These are phyloP conservation scores for Zostera marina DNA, from an alignment of 116 monocot species.

Conservation along the genomic window DNA sequence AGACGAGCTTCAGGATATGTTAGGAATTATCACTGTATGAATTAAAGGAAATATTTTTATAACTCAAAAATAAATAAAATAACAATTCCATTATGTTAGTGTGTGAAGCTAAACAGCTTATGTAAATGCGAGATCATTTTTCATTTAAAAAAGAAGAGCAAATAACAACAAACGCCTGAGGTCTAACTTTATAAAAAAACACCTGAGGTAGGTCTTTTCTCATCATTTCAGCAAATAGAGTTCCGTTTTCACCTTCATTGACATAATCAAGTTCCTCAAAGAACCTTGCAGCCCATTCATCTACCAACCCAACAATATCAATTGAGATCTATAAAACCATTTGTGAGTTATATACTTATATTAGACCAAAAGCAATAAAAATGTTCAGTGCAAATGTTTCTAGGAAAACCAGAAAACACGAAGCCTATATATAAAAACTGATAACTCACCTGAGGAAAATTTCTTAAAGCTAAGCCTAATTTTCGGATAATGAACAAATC, in stretches of 20 bases:
- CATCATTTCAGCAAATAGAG: conserved; percentile 91
- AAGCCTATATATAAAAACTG: conserved; percentile 2
- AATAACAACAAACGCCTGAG: too few relatives aligned
- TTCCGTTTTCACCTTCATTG: conserved; percentile 98
- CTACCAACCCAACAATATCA: conserved; percentile 98
- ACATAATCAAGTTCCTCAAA: conserved; percentile 99
- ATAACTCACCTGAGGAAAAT: conserved; percentile 74
- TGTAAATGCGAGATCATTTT: background rate
- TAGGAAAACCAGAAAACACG: background rate
- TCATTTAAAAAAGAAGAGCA: background rate
- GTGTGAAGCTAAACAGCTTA: background rate
- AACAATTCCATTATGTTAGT: background rate
- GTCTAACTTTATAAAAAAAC: background rate
- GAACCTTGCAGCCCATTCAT: conserved; percentile 98
- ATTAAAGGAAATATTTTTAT: background rate
- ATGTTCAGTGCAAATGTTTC: background rate
- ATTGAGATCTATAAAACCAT: conserved; percentile 48
- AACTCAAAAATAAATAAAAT: background rate
- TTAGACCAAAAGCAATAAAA: background rate
- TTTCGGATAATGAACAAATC: conserved; percentile 92
- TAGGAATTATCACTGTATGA: too few relatives aligned
- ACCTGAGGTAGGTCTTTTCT: conserved; percentile 95
- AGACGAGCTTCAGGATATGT: too few relatives aligned
- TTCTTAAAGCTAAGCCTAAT: conserved; percentile 68
- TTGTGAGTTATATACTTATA: background rate